phyloP scores from a whole-genome alignment of 768 basidiomycete species.

The Steccherinum ochraceum region DNA sequence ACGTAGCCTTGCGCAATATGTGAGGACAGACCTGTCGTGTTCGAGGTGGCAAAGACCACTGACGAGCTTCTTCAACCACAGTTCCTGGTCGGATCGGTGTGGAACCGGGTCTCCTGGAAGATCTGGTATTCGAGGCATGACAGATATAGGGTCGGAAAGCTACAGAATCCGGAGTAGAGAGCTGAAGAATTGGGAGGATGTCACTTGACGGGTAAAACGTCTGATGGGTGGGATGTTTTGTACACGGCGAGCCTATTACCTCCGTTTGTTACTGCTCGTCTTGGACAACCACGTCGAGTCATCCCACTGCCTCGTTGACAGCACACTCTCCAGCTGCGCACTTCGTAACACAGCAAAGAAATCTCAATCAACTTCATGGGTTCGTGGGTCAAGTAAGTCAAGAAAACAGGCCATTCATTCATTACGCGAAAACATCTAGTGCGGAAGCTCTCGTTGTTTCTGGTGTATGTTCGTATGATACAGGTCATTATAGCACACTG shows the following conservation, averaged over 20 bases:
- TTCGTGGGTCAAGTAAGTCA: no score
- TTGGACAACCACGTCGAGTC: neutral
- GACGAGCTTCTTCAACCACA: slow-evolving; percentile 62
- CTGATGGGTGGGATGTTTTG: neutral
- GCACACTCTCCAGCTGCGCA: neutral
- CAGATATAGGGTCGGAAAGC: neutral
- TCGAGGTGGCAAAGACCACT: slow-evolving; percentile 59
- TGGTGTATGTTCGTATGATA: slow-evolving; percentile 9
- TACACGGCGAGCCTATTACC: neutral
- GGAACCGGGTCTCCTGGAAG: slow-evolving; percentile 59
- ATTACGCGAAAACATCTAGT: neutral
- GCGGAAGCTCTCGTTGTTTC: slow-evolving; percentile 2
- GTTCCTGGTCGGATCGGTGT: slow-evolving; percentile 50
- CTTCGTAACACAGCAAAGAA: no score
- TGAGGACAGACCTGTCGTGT: slow-evolving; percentile 47
- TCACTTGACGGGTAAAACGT: neutral
- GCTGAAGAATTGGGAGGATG: neutral
- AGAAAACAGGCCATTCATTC: neutral
- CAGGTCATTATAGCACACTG: neutral
- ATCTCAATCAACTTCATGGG: no score
- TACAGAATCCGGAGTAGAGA: neutral
- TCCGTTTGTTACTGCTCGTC: no score
- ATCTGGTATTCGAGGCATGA: slow-evolving; percentile 58
- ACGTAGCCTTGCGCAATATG: neutral
- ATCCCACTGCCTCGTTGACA: neutral